Evolutionary conservation across 257 asterid species (phyloP).

Genomic region (Solanum clarkiae): DNA sequence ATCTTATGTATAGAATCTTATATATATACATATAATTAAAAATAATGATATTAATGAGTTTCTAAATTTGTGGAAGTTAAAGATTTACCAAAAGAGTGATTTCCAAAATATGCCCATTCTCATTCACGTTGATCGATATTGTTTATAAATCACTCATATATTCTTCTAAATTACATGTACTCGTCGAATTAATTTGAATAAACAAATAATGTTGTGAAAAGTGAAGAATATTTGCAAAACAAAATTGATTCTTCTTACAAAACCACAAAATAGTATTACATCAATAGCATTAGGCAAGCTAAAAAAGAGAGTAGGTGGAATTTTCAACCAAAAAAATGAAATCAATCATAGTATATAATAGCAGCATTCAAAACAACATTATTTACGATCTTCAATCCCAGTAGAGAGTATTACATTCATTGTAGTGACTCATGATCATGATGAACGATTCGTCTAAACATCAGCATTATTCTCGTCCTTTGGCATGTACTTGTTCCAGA

Average conservation of each 20-base stretch:
- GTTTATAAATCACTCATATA: background rate
- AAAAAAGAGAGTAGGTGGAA: background rate
- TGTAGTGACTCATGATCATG: background rate
- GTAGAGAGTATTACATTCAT: too few species aligned
- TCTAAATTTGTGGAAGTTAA: background rate
- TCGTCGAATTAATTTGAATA: too few species aligned
- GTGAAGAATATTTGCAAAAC: background rate
- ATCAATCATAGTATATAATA: background rate
- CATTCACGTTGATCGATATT: too few species aligned
- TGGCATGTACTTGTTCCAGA: conserved; percentile 42
- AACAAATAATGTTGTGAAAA: background rate
- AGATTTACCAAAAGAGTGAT: background rate
- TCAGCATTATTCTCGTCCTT: conserved; percentile 18
- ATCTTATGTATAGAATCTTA: background rate
- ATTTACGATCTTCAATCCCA: background rate
- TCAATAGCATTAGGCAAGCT: background rate
- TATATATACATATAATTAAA: too few species aligned
- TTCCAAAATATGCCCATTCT: too few species aligned
- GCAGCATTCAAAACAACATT: background rate
- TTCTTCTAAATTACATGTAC: background rate
- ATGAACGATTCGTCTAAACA: background rate
- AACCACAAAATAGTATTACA: background rate
- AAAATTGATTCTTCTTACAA: background rate
- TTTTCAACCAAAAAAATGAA: background rate
- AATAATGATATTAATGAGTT: background rate